These are phyloP conservation scores for Arachis hypogaea DNA, from an alignment of 306 rosid species.

Conservation along the genomic window DNA sequence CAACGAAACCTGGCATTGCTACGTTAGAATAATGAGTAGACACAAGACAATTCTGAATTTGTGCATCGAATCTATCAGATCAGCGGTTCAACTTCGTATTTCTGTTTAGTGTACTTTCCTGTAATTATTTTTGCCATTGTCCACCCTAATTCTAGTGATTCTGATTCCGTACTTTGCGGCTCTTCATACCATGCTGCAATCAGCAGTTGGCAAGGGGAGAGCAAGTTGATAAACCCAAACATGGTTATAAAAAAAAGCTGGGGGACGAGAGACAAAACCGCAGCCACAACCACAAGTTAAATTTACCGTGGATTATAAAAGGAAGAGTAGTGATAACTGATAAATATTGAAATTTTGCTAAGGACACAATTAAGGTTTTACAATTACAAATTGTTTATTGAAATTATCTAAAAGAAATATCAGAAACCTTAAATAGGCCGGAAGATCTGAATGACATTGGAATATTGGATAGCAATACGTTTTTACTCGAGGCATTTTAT, in stretches of 20 bases:
- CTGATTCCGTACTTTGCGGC: constrained; percentile 1
- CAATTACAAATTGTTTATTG: too few species aligned
- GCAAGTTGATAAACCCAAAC: neutral
- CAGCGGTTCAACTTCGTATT: neutral
- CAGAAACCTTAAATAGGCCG: neutral
- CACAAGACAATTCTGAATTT: neutral
- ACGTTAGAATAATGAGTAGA: too few species aligned
- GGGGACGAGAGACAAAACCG: too few species aligned
- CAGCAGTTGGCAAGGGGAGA: neutral
- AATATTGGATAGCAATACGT: neutral
- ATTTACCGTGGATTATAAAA: neutral
- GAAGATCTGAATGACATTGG: neutral
- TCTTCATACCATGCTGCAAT: neutral
- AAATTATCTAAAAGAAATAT: too few species aligned
- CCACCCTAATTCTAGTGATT: neutral
- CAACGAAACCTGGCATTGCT: too few species aligned
- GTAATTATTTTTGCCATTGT: neutral
- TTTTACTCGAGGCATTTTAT: neutral
- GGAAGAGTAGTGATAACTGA: too few species aligned
- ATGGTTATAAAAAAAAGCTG: neutral
- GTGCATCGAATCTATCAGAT: constrained; percentile 16
- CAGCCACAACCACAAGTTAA: too few species aligned
- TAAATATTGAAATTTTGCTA: too few species aligned
- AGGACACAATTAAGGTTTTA: too few species aligned
- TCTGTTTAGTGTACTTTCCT: neutral